These are phyloP conservation scores for Detonula confervacea DNA, from an alignment of 352 stramenopile species.

Conservation along the genomic window DNA sequence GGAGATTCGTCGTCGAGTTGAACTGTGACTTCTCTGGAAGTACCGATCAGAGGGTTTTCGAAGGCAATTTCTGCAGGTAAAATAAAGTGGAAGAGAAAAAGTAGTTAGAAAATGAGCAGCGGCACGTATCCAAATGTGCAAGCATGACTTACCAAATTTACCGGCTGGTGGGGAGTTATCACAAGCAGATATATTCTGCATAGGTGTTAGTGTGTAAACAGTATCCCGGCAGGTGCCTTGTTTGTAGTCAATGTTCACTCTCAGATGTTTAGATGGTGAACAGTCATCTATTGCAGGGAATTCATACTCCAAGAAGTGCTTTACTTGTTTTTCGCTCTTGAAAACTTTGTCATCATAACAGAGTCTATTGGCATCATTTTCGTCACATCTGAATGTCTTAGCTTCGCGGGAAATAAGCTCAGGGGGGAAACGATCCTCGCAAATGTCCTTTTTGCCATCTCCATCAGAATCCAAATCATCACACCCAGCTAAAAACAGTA, in stretches of 20 bases:
- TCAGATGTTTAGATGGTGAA: slow-evolving; percentile 8
- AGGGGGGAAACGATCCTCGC: slow-evolving; percentile 26
- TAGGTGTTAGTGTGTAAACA: slow-evolving; percentile 17
- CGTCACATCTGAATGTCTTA: slow-evolving; percentile 19
- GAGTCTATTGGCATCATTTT: slow-evolving; percentile 13
- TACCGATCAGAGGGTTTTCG: slow-evolving; percentile 9
- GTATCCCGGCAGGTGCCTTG: slow-evolving; percentile 2
- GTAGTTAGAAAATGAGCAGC: too few relatives aligned
- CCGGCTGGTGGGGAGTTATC: background rate
- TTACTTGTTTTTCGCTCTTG: slow-evolving; percentile 5
- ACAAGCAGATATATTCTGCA: slow-evolving; percentile 15
- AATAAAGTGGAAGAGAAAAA: too few relatives aligned
- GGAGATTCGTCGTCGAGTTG: slow-evolving; percentile 27
- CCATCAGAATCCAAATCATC: slow-evolving; percentile 33
- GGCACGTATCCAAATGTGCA: too few relatives aligned
- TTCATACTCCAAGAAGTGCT: slow-evolving; percentile 17
- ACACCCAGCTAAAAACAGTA: slow-evolving; percentile 22
- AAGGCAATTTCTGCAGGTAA: too few relatives aligned
- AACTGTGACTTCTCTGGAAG: slow-evolving; percentile 4
- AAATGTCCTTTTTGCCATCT: slow-evolving; percentile 7
- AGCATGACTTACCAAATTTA: slow-evolving; percentile 1
- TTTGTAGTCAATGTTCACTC: slow-evolving; percentile 14
- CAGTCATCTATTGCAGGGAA: slow-evolving; percentile 29
- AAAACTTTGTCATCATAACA: slow-evolving; percentile 21
- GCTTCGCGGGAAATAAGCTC: slow-evolving; percentile 15